Percentiles rank a stretch among this genome's conserved stretches.
Evolutionary conservation across 176 grass and related monocot genomes (phyloP).

Genomic region (Hyparrhenia diplandra): DNA sequence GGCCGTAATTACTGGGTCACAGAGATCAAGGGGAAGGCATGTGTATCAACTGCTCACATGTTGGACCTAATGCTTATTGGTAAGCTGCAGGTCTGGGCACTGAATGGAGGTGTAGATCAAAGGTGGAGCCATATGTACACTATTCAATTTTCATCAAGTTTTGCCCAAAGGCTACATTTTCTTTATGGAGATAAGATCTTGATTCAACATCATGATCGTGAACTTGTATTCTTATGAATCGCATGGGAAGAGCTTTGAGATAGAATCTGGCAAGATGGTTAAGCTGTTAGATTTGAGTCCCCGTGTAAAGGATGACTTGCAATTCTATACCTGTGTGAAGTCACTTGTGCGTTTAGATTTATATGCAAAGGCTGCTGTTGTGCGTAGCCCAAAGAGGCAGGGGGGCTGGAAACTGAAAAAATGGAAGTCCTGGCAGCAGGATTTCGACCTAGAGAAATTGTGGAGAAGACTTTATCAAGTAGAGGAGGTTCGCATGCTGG

Average conservation of each 20-base stretch:
- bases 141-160: neutral
- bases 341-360: constrained; percentile 26
- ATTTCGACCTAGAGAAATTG: neutral
- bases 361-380: neutral
- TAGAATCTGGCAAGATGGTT: neutral
- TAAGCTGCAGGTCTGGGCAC: constrained; percentile 22
- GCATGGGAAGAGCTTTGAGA: neutral
- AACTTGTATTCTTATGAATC: neutral
- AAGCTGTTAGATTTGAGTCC: neutral
- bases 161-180: neutral
- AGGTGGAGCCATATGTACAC: constrained; percentile 17
- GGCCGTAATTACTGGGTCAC: neutral
- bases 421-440: neutral
- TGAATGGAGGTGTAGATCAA: neutral
- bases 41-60: neutral
- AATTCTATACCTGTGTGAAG: neutral
- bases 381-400: neutral
- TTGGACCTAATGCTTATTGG: neutral
- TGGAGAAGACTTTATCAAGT: neutral
- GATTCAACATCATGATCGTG: neutral
- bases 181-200: constrained; percentile 23
- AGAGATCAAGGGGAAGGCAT: constrained; percentile 19
- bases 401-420: neutral
- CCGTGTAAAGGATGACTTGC: neutral
- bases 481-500: neutral